Evolutionary conservation across 192 early-diverging fungal genomes (phyloP), one percentile per base, ranked within the genome.

Genomic region (Geranomyces variabilis): DNA sequence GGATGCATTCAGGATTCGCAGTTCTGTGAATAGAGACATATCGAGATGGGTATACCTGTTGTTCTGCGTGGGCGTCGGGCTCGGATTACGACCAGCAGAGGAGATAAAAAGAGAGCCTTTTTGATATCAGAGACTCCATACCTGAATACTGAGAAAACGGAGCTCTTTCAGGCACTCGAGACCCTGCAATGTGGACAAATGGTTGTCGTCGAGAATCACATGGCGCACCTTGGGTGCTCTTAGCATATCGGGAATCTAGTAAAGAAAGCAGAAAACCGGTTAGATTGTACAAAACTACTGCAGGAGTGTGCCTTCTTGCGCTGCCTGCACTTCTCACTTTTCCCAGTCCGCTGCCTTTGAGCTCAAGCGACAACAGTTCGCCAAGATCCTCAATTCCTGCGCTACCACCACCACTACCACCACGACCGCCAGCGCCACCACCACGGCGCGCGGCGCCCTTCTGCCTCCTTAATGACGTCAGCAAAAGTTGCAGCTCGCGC

Each of bases 161-260:
- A 75, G 49, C 19, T 75, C 66, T 36, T 69, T 75, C 26, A 75
- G 19, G 24, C 12, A n/a, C 22, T 75, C 62, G 7, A 75, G 53
- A 13, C 68, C 74, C 44, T 58, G 19, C 12, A 68, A 22, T 30
- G 34, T 41, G 30, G 45, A 30, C n/a, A 75, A 29, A 21, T 29
- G 22, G 56, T 75, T 75, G 43, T 75, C 17, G 44, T 75, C 74
- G 31, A 75, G 51, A 22, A 53, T 58, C 1, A 75, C 60, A 30
- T 44, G 67, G n/a, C 74, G 66, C 1, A 75, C 43, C 26, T 75
- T 69, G 0, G 67, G 59, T 5, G 63, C 74, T 28, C 13, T n/a
- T 9, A 24, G 26, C 21, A 75, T 17, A 33, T 75, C 43, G 2
- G 74, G 74, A 14, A 75, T 70, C 74, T 75, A 57, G 43, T 30